A percentile compares a stretch with the other conserved stretches of the same genome.
Evolutionary conservation across 2,329 filamentous ascomycete genomes (phyloP).

Genomic region (Chaetothyriales sp.): DNA sequence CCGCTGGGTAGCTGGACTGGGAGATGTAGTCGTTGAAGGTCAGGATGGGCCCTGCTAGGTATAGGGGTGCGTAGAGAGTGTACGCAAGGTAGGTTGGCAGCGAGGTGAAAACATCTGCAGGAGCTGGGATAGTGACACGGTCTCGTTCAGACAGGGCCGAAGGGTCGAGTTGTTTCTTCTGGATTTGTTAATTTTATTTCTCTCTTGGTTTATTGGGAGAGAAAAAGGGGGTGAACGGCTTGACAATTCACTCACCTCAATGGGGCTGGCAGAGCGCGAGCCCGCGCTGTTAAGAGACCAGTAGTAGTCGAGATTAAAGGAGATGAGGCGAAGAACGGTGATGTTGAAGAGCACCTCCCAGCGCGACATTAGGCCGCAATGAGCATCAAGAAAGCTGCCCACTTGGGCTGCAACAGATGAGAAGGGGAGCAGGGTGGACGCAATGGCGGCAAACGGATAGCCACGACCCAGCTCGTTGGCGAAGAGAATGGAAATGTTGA

Average conservation of each 20-base stretch:
- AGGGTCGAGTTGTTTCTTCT: constrained; percentile 96
- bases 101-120: constrained; percentile 49
- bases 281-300: constrained; percentile 56
- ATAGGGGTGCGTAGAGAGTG: constrained; percentile 78
- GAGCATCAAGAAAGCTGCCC: constrained; percentile 60
- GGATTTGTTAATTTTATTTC: constrained; percentile 45
- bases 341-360: constrained; percentile 99
- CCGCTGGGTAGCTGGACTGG: constrained; percentile 58
- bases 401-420: constrained; percentile 38
- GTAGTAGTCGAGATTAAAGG: constrained; percentile 93
- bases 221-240: background rate
- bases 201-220: background rate
- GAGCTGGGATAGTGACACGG: constrained; percentile 61
- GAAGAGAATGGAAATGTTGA: constrained; percentile 75
- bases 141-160: constrained; percentile 76
- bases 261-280: constrained; percentile 41
- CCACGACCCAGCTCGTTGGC: constrained; percentile 73
- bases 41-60: constrained; percentile 80
- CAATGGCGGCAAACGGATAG: constrained; percentile 55
- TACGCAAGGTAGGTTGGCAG: constrained; percentile 86
- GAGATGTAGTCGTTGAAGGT: constrained; percentile 98
- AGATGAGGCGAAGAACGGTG: constrained; percentile 79
- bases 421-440: constrained; percentile 34
- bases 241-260: constrained; percentile 73
- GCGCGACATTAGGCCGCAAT: constrained; percentile 67